Base-by-base conservation (phyloP, 257 asterid species). In the Solanum sitiens region DNA sequence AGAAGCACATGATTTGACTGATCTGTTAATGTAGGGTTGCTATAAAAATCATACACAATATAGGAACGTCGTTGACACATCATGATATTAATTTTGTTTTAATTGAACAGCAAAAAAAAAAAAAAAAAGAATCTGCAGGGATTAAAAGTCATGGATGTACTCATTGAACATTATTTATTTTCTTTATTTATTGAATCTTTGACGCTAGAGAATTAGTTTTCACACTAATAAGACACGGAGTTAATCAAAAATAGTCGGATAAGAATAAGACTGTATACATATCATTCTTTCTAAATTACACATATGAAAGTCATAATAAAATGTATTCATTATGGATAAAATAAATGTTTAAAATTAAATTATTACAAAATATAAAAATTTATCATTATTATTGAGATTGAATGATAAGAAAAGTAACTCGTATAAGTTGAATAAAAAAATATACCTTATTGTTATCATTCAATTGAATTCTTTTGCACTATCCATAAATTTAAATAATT, bases 251-350 rank as follows among this genome's bases (percentile, higher is more conserved):
- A 8, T 20, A 59, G 0, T 3, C 0, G 8, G 3, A 20, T 59
- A 20, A 1, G 12, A 18, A 56, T 56, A 56, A 56, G 25, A 16
- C 0, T 7, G 63, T 1, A 53, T 21, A 53, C 2, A 6, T 18
- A 53, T 0, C 9, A 6, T 23, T 1, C 0, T 53, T 0, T 2
- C 23, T 8, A 53, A 53, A 7, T 0, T 53, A 53, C n/a, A 7
- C 10, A 18, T 15, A 50, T 6, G n/a, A 1, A 18, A 18, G 6
- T 18, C 18, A 53, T 53, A 16, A 1, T 53, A 53, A 53, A 0
- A 16, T 16, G 0, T 53, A 16, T 53, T 53, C 10, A 53, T 0
- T 53, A 53, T 16, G 8, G 2, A 53, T 16, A 0, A 50, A 50
- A 16, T 5, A 14, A 45, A 50, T 0, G 14, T 45, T 45, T 45